Base-by-base conservation (phyloP, 2,329 filamentous ascomycete species). In the Talaromyces albobiverticillius region DNA sequence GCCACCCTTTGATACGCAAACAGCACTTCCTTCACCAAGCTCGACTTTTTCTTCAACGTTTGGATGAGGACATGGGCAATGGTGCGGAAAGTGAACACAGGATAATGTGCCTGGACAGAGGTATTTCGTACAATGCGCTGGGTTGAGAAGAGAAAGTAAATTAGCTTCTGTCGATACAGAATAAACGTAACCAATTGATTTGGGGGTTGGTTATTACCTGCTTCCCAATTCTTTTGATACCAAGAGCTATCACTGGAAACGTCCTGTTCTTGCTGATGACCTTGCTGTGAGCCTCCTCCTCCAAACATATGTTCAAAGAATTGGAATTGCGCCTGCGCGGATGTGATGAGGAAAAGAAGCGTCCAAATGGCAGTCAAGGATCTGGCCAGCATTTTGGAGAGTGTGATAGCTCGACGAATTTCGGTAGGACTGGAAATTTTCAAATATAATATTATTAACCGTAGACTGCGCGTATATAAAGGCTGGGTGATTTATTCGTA, bases 251-350 rank as follows among this genome's bases (percentile, higher is more conserved):
- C 93, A 66, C 89, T 95, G 2, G 89, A 82, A 25, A 88, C 89
- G 70, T 96, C 94, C 23, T 83, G 83, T 41, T 81, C 79, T 40
- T 80, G 77, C 20, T 76, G 70, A 46, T 81, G 73, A 60, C 84
- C 81, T 54, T 82, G 78, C 11, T 78, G 75, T 58, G 75, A 74
- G 56, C 79, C 79, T 61, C 83, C 82, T 61, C 83, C 83, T 63
- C 84, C 82, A 71, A 99, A 97, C 90, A 97, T 96, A 65, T 97
- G 90, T 71, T 96, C 92, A 75, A 97, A 99, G 82, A 99, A 96
- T 68, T 90, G 88, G 72, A 97, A 97, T 74, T 97, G 93, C 10
- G 90, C 90, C 54, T 81, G 76, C 3, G 80, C 84, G 14, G 76
- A 64, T 29, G 83, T 72, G 58, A 82, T 74, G 56, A 89, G 67